Percentiles rank a stretch among this genome's conserved stretches.
Evolutionary conservation across 768 basidiomycete species (phyloP).

Genomic region (Galerina sulciceps): DNA sequence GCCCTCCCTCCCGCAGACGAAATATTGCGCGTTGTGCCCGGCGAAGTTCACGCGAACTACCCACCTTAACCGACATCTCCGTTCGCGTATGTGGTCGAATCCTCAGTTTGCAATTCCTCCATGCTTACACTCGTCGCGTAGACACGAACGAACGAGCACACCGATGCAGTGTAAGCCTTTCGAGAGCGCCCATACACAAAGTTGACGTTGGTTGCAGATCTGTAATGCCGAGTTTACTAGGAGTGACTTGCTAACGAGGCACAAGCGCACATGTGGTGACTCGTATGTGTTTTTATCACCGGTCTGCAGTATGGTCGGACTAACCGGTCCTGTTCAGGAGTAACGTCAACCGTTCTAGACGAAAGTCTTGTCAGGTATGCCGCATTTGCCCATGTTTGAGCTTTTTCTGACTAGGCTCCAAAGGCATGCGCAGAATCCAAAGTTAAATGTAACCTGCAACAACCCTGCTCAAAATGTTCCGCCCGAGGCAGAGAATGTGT

Average conservation of each 20-base stretch:
- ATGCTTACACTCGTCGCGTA: conserved; percentile 27
- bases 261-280: conserved; percentile 74
- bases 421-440: conserved; percentile 76
- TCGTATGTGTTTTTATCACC: conserved; percentile 45
- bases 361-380: conserved; percentile 66
- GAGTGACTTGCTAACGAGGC: conserved; percentile 73
- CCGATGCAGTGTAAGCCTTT: conserved; percentile 57
- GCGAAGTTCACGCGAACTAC: conserved; percentile 78
- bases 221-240: conserved; percentile 75
- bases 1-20: conserved; percentile 73
- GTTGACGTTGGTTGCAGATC: conserved; percentile 40
- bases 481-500: conserved; percentile 67
- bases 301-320: neutral
- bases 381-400: conserved; percentile 4
- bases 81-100: conserved; percentile 58
- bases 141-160: conserved; percentile 72
- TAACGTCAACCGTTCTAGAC: conserved; percentile 58
- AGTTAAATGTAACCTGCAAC: conserved; percentile 71
- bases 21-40: conserved; percentile 68
- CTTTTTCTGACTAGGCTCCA: conserved; percentile 2
- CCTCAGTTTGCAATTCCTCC: neutral
- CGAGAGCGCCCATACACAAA: neutral
- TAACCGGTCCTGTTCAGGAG: conserved; percentile 25
- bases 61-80: conserved; percentile 73
- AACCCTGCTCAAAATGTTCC: conserved; percentile 70